Evolutionary conservation across 257 asterid species (phyloP), one percentile per base, ranked within the genome.

Genomic region (Gentiana straminea): DNA sequence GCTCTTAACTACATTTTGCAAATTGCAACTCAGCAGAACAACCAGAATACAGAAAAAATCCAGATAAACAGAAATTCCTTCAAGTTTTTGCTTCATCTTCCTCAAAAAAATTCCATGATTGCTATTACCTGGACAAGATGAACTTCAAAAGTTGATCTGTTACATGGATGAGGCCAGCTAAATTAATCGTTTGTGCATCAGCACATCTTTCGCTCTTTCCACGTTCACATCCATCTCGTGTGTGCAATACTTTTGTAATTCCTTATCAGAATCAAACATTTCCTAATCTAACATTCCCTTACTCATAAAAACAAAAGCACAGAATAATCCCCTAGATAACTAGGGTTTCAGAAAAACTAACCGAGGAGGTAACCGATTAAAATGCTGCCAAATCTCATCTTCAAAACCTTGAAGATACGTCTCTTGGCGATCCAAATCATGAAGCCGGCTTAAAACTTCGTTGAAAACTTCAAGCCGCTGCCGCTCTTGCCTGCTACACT

Each of bases 141-240:
- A 51, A 78, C 76, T 55, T 78, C 84, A 43, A 78, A 67, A 33
- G 66, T 72, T 2, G 78, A 81, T 62, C 74, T 60, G 54, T 64
- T 74, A 46, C 44, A 68, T 35, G 81, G 78, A 58, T 74, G 61
- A 67, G 12, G 84, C 84, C 34, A 65, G 64, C 51, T 60, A 62
- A 49, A 78, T 60, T 34, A 78, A 49, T 55, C 74, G 61, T 70
- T 71, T 78, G 48, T 78, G 84, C 48, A 69, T 71, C 36, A 78
- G 70, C 58, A 78, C 84, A 71, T 78, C 81, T 59, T 78, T 81
- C 38, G 84, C 84, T 51, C 84, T 71, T 49, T 78, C 84, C 73
- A 78, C 81, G 64, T 74, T 74, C 61, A 78, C 84, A 74, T 78
- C 84, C 74, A 70, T 66, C 12, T 75, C 78, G 59, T 78, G 74